Base-by-base conservation (phyloP, 2,329 filamentous ascomycete species). In the Trichophyton schoenleinii region DNA sequence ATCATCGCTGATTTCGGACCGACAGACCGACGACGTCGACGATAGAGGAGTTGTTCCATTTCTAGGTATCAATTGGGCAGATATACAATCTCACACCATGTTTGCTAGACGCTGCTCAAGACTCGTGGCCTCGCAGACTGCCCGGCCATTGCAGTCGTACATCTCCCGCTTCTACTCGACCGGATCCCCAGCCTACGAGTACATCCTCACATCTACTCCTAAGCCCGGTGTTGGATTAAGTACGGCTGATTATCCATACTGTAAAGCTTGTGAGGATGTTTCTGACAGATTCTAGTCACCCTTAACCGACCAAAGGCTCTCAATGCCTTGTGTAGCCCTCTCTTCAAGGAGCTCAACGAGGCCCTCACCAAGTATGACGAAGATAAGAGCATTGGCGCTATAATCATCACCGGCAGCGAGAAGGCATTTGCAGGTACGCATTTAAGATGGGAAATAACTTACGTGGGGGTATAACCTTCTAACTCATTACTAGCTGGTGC, bases 231-330 rank as follows among this genome's bases (percentile, higher is more conserved):
- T 99, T 62, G 89, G 89, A 1, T 83, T 96, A 77, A 88, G 92
- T 96, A 81, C 65, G 78, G 66, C 64, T 64, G 15, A 38, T 4
- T 60, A 31, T 46, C 22, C 28, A 22, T 52, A 20, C 20, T 9
- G 59, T 25, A 44, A 15, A 36, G 8, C 6, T 44, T 41, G 18
- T n/a, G 31, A 15, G 8, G 34, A 58, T 36, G 3, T 44, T 42
- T 5, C 55, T 58, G 28, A 58, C 13, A 2, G 22, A 49, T 28
- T 18, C 8, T 67, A 96, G 92, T 97, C 70, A 94, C 91, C 13
- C 80, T 99, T 66, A 90, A 95, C 81, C 88, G 94, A 52, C 94
- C 94, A 65, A 96, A 95, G 80, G 91, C 92, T 52, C 85, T 96
- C 70, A 99, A 99, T 74, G 94, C 94, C 53, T 84, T 99, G 66